Percentiles rank a stretch among this genome's conserved stretches.
phyloP scores from a whole-genome alignment of 2,329 filamentous ascomycete genomes.

The Berkeleyomyces basicola region DNA sequence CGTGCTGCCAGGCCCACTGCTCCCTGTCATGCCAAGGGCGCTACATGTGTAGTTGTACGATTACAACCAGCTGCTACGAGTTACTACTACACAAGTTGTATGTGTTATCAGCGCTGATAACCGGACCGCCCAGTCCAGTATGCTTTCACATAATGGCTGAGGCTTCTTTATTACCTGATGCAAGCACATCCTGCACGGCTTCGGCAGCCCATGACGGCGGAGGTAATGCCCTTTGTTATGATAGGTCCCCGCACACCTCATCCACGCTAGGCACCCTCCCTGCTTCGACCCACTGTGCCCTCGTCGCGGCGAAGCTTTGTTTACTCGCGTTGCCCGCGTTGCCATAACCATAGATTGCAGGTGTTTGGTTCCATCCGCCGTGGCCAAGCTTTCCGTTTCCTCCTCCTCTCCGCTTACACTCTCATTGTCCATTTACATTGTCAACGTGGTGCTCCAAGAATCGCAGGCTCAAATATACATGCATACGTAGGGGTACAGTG shows the following conservation, averaged over 20 bases:
- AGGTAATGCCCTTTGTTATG: background rate
- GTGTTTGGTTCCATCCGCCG: background rate
- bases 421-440: too few relatives aligned
- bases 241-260: background rate
- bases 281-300: background rate
- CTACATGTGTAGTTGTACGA: too few relatives aligned
- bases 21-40: too few relatives aligned
- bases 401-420: background rate
- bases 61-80: too few relatives aligned
- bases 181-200: background rate
- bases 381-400: background rate
- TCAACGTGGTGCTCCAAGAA: background rate
- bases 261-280: background rate
- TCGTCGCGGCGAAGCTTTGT: background rate
- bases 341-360: background rate
- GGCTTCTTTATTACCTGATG: background rate
- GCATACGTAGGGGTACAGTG: background rate
- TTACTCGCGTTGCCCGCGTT: background rate
- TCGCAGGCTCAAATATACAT: background rate
- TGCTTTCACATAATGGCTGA: too few relatives aligned
- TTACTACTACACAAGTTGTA: too few relatives aligned
- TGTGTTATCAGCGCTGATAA: too few relatives aligned
- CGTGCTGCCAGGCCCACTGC: too few relatives aligned
- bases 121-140: background rate
- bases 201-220: background rate